These are phyloP conservation scores for Rhizopus delemar DNA, from an alignment of 371 early-diverging fungal species.

Conservation along the genomic window DNA sequence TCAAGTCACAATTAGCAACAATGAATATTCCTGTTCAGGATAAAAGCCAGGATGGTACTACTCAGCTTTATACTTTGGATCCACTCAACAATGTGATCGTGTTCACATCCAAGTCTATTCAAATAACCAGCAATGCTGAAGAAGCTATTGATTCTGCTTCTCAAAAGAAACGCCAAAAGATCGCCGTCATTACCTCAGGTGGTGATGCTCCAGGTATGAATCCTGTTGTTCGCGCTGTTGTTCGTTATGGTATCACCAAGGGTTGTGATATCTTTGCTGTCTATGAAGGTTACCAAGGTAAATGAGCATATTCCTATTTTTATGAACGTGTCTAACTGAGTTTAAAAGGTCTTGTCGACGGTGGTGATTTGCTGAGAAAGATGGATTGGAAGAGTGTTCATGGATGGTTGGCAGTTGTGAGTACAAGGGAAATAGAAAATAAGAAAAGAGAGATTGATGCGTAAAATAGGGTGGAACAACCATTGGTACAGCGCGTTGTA, in stretches of 20 bases:
- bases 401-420: slow-evolving; percentile 76
- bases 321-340: neutral
- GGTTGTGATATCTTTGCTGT: slow-evolving; percentile 90
- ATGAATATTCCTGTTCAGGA: slow-evolving; percentile 29
- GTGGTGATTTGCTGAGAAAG: slow-evolving; percentile 74
- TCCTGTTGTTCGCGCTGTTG: slow-evolving; percentile 92
- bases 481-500: slow-evolving; percentile 95
- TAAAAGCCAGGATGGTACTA: slow-evolving; percentile 28
- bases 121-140: slow-evolving; percentile 13
- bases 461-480: slow-evolving; percentile 89
- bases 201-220: slow-evolving; percentile 99
- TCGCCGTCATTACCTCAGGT: slow-evolving; percentile 96
- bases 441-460: neutral
- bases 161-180: slow-evolving; percentile 47
- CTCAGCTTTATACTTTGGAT: slow-evolving; percentile 63
- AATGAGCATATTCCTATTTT: slow-evolving; percentile 1
- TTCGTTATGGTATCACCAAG: slow-evolving; percentile 85
- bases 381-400: slow-evolving; percentile 92
- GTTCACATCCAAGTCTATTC: slow-evolving; percentile 47
- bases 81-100: slow-evolving; percentile 76
- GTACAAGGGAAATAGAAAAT: slow-evolving; percentile 16
- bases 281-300: slow-evolving; percentile 97
- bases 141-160: slow-evolving; percentile 21
- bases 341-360: slow-evolving; percentile 85
- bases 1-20: slow-evolving; percentile 30